Evolutionary conservation across 768 basidiomycete genomes (phyloP).

Genomic region (Rhodosporidiobolus sp.): DNA sequence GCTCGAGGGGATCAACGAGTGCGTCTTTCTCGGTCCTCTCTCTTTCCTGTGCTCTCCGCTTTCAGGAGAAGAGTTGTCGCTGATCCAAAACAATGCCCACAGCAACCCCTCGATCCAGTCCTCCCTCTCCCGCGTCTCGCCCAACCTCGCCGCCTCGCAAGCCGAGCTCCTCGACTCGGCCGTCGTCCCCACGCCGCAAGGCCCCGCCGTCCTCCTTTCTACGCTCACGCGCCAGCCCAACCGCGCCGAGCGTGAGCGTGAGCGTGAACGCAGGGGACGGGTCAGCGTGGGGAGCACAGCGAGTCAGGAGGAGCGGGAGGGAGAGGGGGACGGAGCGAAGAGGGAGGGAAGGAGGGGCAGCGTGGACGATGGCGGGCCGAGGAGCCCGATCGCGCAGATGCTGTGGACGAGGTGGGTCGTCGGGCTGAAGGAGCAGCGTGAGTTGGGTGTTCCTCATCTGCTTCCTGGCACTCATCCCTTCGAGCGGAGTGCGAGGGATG

Average conservation of each 20-base stretch:
- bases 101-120: constrained; percentile 76
- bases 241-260: no score
- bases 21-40: constrained; percentile 47
- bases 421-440: constrained; percentile 56
- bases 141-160: constrained; percentile 60
- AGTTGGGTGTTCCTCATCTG: not conserved
- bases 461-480: no score
- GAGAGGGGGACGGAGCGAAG: not conserved
- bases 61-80: not conserved
- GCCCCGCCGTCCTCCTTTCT: constrained; percentile 66
- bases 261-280: not conserved
- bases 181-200: constrained; percentile 79
- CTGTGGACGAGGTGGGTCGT: constrained; percentile 97
- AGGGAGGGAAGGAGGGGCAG: constrained; percentile 45
- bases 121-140: constrained; percentile 71
- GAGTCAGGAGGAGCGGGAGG: constrained; percentile 19
- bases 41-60: constrained; percentile 20
- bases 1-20: constrained; percentile 87
- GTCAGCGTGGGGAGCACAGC: not conserved
- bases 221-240: constrained; percentile 39
- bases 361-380: constrained; percentile 20
- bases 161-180: constrained; percentile 58
- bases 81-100: not conserved
- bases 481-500: not conserved
- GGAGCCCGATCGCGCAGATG: constrained; percentile 87